Base-by-base conservation (phyloP, 306 rosid species). In the Cotoneaster glaucophyllus region DNA sequence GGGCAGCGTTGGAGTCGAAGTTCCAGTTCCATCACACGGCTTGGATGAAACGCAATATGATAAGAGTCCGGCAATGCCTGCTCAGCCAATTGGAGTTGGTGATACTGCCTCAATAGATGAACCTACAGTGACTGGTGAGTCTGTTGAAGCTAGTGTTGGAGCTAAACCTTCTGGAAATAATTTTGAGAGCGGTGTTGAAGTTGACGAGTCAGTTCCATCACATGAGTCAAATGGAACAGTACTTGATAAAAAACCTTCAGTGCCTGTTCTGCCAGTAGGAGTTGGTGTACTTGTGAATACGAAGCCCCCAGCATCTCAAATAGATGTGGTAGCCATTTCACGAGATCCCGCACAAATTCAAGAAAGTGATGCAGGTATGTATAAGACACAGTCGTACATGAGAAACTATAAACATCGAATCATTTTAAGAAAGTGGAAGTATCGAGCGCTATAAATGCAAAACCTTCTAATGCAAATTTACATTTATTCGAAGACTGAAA, bases 251-350 rank as follows among this genome's bases (percentile, higher is more conserved):
- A 77, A 45, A 58, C 5, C 69, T 68, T 54, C 65, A 4, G 68
- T 67, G 52, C 82, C 69, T 53, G 63, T 45, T 57, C 83, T 59
- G 54, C 32, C 74, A 18, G 73, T 52, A 65, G 71, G 41, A 53
- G 74, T 75, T 59, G 50, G 37, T 56, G 57, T 75, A 64, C 76
- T 34, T 26, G 83, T 71, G 25, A 71, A 31, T 63, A 65, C 70
- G 6, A 50, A 62, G 59, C 24, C 77, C 9, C 43, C 70, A 32
- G 32, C 70, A 56, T 18, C 72, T 32, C 78, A 52, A 65, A 44
- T 45, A 70, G 68, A 72, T 28, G 28, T 12, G 7, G 64, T 15
- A 25, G n/a, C 59, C 22, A 54, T 29, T 66, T 29, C 70, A 13
- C 69, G 11, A 48, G 68, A 18, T 25, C 24, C 58, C 50, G 21